These are phyloP conservation scores for Emergomyces pasteurianus DNA, from an alignment of 2,329 filamentous ascomycete species.

Conservation along the genomic window DNA sequence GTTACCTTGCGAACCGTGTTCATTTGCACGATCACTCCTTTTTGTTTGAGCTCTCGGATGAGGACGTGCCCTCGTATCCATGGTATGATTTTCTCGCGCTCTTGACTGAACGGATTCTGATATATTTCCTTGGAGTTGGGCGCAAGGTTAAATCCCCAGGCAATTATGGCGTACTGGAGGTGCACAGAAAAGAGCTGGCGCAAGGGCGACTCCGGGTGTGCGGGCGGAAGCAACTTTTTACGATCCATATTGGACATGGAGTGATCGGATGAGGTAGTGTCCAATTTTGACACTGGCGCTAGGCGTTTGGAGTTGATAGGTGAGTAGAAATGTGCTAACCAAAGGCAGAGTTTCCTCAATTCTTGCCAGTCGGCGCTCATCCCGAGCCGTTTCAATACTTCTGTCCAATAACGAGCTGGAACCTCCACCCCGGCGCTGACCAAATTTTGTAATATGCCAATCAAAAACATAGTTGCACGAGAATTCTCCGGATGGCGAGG, in stretches of 20 bases:
- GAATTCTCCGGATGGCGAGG: constrained; percentile 16
- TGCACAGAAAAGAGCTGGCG: constrained; percentile 30
- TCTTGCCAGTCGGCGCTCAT: constrained; percentile 38
- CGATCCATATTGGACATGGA: neutral
- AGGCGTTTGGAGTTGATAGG: constrained; percentile 4
- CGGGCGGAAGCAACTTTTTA: constrained; percentile 2
- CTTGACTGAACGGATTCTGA: constrained; percentile 10
- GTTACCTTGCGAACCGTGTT: constrained; percentile 22
- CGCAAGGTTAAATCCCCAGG: constrained; percentile 37
- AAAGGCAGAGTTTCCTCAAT: constrained; percentile 40
- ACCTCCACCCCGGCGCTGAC: constrained; percentile 35
- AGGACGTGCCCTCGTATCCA: constrained; percentile 31
- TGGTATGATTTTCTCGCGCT: constrained; percentile 19
- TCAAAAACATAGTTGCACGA: constrained; percentile 32
- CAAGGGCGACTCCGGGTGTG: constrained; percentile 17
- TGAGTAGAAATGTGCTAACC: constrained; percentile 37
- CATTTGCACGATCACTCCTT: constrained; percentile 23
- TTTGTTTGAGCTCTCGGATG: constrained; percentile 25
- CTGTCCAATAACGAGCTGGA: constrained; percentile 39
- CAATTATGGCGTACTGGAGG: constrained; percentile 37
- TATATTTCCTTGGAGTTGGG: constrained; percentile 16
- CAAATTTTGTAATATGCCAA: constrained; percentile 37
- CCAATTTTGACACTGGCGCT: neutral
- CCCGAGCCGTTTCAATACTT: constrained; percentile 48
- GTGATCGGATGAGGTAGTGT: neutral